Evolutionary conservation across 2,329 filamentous ascomycete species (phyloP).

Genomic region (Colletotrichum falcatum): DNA sequence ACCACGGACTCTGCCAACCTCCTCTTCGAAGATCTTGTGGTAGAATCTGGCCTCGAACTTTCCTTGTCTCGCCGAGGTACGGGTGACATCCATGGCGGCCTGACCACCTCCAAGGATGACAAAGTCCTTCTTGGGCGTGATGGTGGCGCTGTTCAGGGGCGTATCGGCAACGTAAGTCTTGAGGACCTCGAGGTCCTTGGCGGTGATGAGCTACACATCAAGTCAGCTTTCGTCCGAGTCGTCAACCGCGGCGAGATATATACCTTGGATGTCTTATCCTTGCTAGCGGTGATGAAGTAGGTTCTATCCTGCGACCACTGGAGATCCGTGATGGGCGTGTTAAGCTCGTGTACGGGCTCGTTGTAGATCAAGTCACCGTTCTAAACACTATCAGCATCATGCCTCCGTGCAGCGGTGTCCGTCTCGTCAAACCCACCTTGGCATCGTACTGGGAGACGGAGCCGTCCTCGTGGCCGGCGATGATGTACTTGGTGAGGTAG

Average conservation of each 20-base stretch:
- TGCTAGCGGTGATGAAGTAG: slow-evolving; percentile 98
- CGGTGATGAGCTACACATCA: slow-evolving; percentile 75
- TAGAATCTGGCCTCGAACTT: slow-evolving; percentile 99
- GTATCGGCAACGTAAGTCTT: slow-evolving; percentile 95
- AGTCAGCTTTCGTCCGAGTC: slow-evolving; percentile 17
- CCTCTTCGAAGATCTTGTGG: slow-evolving; percentile 99
- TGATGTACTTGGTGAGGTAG: slow-evolving; percentile 94
- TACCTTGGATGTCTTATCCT: slow-evolving; percentile 96
- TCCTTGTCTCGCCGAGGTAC: slow-evolving; percentile 91
- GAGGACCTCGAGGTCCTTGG: slow-evolving; percentile 87
- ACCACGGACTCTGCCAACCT: slow-evolving; percentile 95
- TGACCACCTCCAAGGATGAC: slow-evolving; percentile 98
- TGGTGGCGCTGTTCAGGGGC: slow-evolving; percentile 93
- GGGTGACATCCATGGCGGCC: slow-evolving; percentile 98
- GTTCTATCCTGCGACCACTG: slow-evolving; percentile 95
- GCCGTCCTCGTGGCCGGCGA: slow-evolving; percentile 96
- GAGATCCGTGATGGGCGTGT: slow-evolving; percentile 87
- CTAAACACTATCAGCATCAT: slow-evolving; percentile 51
- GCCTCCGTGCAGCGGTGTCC: not conserved
- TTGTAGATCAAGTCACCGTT: slow-evolving; percentile 86
- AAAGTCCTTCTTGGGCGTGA: slow-evolving; percentile 96
- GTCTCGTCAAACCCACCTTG: slow-evolving; percentile 68
- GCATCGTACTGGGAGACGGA: slow-evolving; percentile 91
- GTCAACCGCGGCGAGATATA: not conserved
- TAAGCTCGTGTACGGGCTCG: slow-evolving; percentile 86